Conservation (phyloP, 306 rosid species). For the Vicia sativa region DNA sequence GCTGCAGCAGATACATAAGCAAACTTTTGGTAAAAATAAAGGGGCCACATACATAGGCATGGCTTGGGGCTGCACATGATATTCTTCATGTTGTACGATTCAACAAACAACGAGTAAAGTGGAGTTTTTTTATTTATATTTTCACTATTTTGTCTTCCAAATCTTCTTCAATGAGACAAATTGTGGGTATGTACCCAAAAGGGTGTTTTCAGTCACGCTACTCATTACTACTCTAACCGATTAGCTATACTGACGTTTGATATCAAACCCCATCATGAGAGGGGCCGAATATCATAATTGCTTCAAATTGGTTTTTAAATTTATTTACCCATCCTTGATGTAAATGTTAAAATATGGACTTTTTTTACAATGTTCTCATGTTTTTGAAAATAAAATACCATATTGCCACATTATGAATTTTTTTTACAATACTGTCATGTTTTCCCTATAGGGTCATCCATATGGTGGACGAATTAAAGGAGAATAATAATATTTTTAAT, state of each 20-base stretch:
- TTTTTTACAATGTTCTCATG: no score
- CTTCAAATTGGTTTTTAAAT: neutral
- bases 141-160: neutral
- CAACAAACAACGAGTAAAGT: neutral
- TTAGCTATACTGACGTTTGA: neutral
- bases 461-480: no score
- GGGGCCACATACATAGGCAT: conserved; percentile 36
- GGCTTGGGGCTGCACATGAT: conserved; percentile 35
- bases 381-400: no score
- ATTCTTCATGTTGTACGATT: conserved; percentile 35
- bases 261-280: neutral
- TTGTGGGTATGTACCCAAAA: conserved; percentile 11
- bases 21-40: neutral
- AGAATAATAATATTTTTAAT: no score
- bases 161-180: conserved; percentile 19
- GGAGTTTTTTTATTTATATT: neutral
- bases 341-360: no score
- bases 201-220: conserved; percentile 3
- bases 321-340: no score
- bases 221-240: conserved; percentile 13
- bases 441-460: no score
- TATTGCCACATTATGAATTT: no score
- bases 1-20: conserved; percentile 17
- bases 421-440: no score
- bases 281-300: neutral